phyloP scores from a whole-genome alignment of 768 basidiomycete species.

The Phallus indusiatus region DNA sequence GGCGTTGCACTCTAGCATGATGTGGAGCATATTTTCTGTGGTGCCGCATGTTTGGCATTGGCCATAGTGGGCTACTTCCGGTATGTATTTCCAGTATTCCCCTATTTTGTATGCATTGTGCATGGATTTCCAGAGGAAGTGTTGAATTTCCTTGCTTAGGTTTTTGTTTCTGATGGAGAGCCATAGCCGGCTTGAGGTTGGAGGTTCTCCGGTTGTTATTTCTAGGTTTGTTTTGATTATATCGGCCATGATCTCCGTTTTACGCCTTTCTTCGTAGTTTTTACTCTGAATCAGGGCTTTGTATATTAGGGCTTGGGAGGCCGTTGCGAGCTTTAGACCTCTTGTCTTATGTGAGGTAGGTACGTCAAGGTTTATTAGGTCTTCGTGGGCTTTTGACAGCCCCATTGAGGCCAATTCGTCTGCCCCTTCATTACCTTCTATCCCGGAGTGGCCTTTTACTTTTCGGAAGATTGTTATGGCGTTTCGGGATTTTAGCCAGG shows the following conservation, averaged over 20 bases:
- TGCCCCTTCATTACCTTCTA: not conserved
- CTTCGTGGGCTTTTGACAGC: not conserved
- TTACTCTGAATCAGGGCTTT: not conserved
- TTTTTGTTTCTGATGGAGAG: no score
- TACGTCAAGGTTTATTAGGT: not conserved
- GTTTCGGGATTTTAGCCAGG: not conserved
- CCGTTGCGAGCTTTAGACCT: not conserved
- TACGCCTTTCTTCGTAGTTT: not conserved
- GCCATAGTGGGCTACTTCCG: no score
- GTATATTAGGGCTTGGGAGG: not conserved
- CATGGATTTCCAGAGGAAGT: no score
- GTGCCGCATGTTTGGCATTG: no score
- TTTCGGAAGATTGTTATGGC: not conserved
- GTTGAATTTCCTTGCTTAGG: no score
- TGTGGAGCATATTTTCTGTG: no score
- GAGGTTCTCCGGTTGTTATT: no score
- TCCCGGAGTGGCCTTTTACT: not conserved
- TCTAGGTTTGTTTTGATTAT: not conserved
- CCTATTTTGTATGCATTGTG: no score
- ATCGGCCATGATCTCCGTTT: not conserved
- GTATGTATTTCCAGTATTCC: no score
- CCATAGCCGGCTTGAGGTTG: no score
- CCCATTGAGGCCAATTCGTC: not conserved
- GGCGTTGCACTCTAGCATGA: no score
- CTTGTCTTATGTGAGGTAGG: not conserved